Evolutionary conservation across 805 yeast genomes (phyloP).

Genomic region (Cyberlindnera bimundalis): DNA sequence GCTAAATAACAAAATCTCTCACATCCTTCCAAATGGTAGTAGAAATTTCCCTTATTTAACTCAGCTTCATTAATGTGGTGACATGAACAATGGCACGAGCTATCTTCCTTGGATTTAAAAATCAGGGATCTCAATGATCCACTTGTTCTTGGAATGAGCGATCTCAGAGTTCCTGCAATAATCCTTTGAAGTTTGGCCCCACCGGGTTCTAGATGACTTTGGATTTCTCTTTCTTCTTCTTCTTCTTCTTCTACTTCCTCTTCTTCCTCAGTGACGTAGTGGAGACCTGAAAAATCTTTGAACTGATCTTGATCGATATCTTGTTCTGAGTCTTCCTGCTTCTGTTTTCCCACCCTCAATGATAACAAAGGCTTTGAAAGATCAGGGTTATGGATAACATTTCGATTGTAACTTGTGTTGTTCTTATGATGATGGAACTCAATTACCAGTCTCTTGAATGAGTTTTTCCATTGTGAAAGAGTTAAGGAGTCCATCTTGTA

Average conservation of each 20-base stretch:
- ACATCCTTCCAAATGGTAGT: not conserved
- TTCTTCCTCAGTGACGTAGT: not conserved
- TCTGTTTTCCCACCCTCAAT: conserved; percentile 30
- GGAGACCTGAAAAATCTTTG: conserved; percentile 10
- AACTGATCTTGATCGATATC: conserved; percentile 6
- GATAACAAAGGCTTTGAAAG: conserved; percentile 34
- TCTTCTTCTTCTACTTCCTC: not conserved
- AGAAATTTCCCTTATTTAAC: too few species aligned
- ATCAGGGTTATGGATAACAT: conserved; percentile 37
- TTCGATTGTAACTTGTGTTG: conserved; percentile 35
- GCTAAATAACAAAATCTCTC: not conserved
- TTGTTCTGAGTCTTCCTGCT: not conserved
- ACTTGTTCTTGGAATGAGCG: not conserved
- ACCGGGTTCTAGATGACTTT: not conserved
- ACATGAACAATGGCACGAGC: too few species aligned
- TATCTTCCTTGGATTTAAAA: too few species aligned
- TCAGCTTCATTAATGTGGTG: too few species aligned
- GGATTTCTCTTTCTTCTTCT: not conserved
- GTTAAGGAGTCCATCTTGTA: not conserved
- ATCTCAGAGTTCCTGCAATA: conserved; percentile 4
- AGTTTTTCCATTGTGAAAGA: conserved; percentile 28
- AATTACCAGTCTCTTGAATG: conserved; percentile 32
- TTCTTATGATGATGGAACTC: conserved; percentile 38
- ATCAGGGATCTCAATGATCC: not conserved
- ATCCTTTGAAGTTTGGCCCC: conserved; percentile 2